phyloP scores from a whole-genome alignment of 2,329 filamentous ascomycete species.

The Fusarium sp. region DNA sequence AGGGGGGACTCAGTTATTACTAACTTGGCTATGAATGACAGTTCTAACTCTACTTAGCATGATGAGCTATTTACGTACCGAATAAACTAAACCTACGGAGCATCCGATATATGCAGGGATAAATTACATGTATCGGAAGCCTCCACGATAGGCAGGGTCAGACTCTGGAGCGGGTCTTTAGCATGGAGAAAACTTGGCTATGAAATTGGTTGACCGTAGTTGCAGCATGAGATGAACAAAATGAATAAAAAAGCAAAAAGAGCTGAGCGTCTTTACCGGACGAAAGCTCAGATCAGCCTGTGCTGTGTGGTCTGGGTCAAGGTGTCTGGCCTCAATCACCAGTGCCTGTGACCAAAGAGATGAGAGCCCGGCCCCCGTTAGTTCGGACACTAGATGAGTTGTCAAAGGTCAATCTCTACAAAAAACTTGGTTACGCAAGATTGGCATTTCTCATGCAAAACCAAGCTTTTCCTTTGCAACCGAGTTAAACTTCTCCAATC shows the following conservation, averaged over 20 bases:
- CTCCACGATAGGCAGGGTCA: constrained; percentile 20
- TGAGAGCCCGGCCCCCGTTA: constrained; percentile 19
- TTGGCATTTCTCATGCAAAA: constrained; percentile 39
- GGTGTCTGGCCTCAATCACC: constrained; percentile 24
- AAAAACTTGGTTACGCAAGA: constrained; percentile 39
- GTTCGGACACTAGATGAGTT: constrained; percentile 40
- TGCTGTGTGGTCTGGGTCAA: not conserved
- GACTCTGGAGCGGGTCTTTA: constrained; percentile 11
- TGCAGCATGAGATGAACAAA: not conserved
- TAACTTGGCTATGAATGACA: not conserved
- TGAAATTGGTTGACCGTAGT: not conserved
- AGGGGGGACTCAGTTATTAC: not conserved
- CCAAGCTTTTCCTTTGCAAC: not conserved
- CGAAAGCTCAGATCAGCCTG: not conserved
- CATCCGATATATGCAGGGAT: constrained; percentile 39
- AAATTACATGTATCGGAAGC: constrained; percentile 6
- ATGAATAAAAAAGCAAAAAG: not conserved
- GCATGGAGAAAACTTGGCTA: constrained; percentile 1
- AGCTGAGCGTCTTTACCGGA: not conserved
- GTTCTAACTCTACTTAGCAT: not conserved
- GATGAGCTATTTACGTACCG: constrained; percentile 21
- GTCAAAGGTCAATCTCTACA: constrained; percentile 31
- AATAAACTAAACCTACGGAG: constrained; percentile 18
- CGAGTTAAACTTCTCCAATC: not conserved
- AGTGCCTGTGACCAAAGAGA: constrained; percentile 10